phyloP scores from a whole-genome alignment of 208 protist species.

The Giardia duodenalis region DNA sequence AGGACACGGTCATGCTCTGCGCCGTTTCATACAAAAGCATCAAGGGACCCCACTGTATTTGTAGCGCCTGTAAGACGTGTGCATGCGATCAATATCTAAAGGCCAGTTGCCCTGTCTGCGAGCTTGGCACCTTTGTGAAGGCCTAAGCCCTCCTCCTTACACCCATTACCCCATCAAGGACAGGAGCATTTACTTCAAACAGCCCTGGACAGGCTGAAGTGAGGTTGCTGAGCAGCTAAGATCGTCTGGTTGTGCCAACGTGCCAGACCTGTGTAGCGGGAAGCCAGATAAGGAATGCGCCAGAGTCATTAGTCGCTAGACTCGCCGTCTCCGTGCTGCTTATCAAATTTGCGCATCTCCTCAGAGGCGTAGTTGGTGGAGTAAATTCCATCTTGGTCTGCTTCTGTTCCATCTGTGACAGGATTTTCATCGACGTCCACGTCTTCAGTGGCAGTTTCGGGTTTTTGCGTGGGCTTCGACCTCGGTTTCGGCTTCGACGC shows the following conservation, averaged over 20 bases:
- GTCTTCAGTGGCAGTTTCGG: neutral
- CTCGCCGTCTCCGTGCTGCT: neutral
- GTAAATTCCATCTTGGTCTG: neutral
- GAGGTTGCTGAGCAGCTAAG: neutral
- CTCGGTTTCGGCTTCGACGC: neutral
- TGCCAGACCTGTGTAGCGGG: neutral
- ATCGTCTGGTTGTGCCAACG: neutral
- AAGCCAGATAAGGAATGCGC: neutral
- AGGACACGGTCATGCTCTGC: neutral
- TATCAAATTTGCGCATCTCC: neutral
- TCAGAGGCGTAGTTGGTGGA: neutral
- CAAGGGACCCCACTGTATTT: neutral
- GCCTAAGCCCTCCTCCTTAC: neutral
- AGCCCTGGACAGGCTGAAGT: no score
- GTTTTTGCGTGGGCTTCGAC: neutral
- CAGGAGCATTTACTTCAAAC: neutral
- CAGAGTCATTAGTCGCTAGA: neutral
- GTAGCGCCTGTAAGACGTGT: neutral
- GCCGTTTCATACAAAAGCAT: neutral
- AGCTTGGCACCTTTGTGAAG: neutral
- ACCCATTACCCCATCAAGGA: neutral
- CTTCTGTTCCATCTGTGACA: neutral
- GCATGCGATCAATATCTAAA: neutral
- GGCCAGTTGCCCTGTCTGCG: neutral
- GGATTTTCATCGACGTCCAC: neutral